A percentile compares a stretch with the other conserved stretches of the same genome.
Evolutionary conservation across 2,329 filamentous ascomycete species (phyloP).

Genomic region (Chrysosporium queenslandicum): DNA sequence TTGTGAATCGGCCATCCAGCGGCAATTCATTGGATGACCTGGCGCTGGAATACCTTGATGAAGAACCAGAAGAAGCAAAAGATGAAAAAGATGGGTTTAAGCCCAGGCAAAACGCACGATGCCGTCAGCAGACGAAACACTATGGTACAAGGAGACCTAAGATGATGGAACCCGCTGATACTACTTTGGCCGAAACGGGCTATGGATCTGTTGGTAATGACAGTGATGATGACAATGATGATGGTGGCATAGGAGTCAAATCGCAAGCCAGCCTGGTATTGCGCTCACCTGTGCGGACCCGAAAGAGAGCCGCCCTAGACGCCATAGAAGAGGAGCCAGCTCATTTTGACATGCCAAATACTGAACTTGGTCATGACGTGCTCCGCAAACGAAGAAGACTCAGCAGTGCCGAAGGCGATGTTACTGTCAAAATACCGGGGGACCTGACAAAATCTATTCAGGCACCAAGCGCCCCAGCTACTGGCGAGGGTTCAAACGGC

Average conservation of each 20-base stretch:
- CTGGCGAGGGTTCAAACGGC: background rate
- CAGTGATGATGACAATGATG: constrained; percentile 6
- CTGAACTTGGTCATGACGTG: background rate
- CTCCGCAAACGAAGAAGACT: background rate
- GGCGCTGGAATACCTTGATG: constrained; percentile 27
- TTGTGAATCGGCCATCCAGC: constrained; percentile 23
- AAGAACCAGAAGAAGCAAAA: constrained; percentile 20
- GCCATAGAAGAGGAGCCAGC: constrained; percentile 11
- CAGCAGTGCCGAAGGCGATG: background rate
- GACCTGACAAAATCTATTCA: background rate
- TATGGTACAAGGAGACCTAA: background rate
- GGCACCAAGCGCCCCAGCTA: too few relatives aligned
- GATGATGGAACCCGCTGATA: background rate
- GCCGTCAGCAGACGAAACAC: background rate
- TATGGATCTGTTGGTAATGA: constrained; percentile 19
- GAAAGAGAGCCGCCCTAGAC: constrained; percentile 8
- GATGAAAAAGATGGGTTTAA: constrained; percentile 20
- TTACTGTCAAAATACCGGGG: background rate
- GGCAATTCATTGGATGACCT: constrained; percentile 18
- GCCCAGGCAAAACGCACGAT: background rate
- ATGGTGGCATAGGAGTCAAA: background rate
- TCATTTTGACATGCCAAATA: background rate
- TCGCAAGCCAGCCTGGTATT: background rate
- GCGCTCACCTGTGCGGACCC: background rate
- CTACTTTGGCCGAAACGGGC: constrained; percentile 12